Base-by-base conservation (phyloP, 2,329 filamentous ascomycete genomes). In the Arachnopeziza araneosa region DNA sequence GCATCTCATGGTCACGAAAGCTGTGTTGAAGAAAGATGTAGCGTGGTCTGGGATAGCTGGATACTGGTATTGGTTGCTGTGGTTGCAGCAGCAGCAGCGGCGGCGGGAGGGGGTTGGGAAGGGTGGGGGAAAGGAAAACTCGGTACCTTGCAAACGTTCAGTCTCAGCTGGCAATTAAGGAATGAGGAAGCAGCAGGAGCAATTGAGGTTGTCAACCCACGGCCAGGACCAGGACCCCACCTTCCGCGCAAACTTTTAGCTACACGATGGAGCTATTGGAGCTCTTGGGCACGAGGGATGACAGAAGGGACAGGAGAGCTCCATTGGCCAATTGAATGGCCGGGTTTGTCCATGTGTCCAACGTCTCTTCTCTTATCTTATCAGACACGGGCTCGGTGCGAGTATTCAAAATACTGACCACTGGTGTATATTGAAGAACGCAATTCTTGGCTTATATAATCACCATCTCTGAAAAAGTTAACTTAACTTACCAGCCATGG, bases 1-100 rank as follows among this genome's bases (percentile, higher is more conserved):
- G 59, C 22, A 24, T 36, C 8, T 63, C 58, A 66, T 66, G 36
- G 10, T 61, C 21, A 44, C 12, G 17, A 19, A 44, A 44, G 5
- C 36, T 19, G 36, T 14, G 4, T n/a, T n/a, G 12, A 12, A 44
- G 17, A 4, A 14, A 44, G 36, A 14, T 8, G 17, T 19, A 44
- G 36, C 26, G 9, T 9, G 17, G 36, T 12, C 3, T 44, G 3
- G 17, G 36, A 19, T 5, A 44, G 36, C 36, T 44, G 36, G 12
- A 17, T 44, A 19, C 36, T 44, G 7, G 36, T 44, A 19, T 14
- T 44, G 10, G 36, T 14, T 44, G 36, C 17, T 44, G 10, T 44
- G 36, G 36, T 44, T 14, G 36, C 17, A 17, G 36, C 12, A 12
- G 30, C 30, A 32, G 30, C 7, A 32, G 7, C 7, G 14, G 30